These are phyloP conservation scores for Phellinidium pouzarii DNA, from an alignment of 1,284 basidiomycete species.

Conservation along the genomic window DNA sequence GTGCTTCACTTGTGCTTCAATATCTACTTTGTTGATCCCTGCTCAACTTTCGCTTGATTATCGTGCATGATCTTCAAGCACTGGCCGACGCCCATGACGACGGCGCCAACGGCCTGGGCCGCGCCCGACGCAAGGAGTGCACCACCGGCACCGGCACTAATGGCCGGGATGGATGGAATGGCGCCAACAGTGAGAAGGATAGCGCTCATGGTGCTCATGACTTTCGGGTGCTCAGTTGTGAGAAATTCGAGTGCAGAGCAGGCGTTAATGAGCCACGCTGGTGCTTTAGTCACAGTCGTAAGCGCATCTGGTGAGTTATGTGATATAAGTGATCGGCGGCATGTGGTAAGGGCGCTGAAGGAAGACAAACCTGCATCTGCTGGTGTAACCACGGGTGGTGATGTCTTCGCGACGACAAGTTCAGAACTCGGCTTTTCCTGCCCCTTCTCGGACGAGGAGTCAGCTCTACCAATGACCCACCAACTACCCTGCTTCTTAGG, in stretches of 20 bases:
- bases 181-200: constrained; percentile 71
- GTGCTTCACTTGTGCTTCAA: not conserved
- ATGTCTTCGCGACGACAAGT: constrained; percentile 23
- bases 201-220: constrained; percentile 66
- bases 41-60: constrained; percentile 26
- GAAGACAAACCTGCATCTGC: constrained; percentile 10
- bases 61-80: constrained; percentile 40
- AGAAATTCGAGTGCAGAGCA: constrained; percentile 67
- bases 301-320: constrained; percentile 28
- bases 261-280: constrained; percentile 68
- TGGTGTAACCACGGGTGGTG: constrained; percentile 4
- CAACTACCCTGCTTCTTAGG: constrained; percentile 20
- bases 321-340: not conserved
- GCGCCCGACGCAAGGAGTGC: constrained; percentile 63
- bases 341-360: constrained; percentile 10
- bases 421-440: constrained; percentile 25
- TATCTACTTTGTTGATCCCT: not conserved
- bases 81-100: constrained; percentile 63
- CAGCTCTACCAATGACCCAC: constrained; percentile 16
- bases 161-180: constrained; percentile 60
- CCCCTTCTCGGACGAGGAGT: constrained; percentile 13
- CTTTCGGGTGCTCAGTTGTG: constrained; percentile 64
- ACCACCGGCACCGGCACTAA: constrained; percentile 59
- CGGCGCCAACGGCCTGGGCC: constrained; percentile 67
- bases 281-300: constrained; percentile 53